A percentile compares a stretch with the other conserved stretches of the same genome.
Conservation (phyloP, 169 alveolate genomes). For the Prorocentrum cordatum region DNA sequence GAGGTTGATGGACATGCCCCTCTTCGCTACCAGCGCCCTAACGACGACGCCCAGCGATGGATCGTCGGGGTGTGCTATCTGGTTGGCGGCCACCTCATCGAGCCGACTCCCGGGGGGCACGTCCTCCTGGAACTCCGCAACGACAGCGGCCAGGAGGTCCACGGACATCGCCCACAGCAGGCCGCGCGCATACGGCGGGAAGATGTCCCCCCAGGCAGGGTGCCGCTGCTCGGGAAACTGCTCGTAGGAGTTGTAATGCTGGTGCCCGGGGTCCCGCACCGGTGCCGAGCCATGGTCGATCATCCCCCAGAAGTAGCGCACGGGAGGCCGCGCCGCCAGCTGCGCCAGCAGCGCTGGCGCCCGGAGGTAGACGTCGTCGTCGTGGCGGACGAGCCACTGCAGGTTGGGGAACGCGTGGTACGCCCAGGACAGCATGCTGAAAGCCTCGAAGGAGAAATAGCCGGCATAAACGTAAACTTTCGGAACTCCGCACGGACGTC, state of each 20-base stretch:
- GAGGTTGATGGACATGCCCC: conserved; percentile 37
- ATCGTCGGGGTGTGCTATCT: conserved; percentile 41
- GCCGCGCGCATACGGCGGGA: conserved; percentile 51
- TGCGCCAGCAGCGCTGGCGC: conserved; percentile 61
- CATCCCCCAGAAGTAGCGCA: conserved; percentile 32
- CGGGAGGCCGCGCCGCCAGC: conserved; percentile 38
- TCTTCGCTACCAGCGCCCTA: not conserved
- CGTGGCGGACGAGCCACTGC: conserved; percentile 60
- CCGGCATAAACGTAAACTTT: too few species aligned
- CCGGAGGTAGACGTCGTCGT: conserved; percentile 52
- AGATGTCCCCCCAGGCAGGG: conserved; percentile 57
- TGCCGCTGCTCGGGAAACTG: conserved; percentile 20
- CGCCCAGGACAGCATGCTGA: conserved; percentile 48
- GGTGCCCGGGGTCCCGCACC: conserved; percentile 43
- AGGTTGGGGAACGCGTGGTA: conserved; percentile 15
- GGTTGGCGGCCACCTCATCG: conserved; percentile 3
- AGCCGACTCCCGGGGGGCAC: not conserved
- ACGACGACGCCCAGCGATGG: conserved; percentile 41
- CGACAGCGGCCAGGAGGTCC: not conserved
- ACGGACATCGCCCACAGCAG: conserved; percentile 64
- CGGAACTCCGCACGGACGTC: too few species aligned
- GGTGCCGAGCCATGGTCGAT: conserved; percentile 62
- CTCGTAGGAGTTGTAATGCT: conserved; percentile 64
- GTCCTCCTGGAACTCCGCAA: not conserved
- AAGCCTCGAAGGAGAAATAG: not conserved